phyloP scores from a whole-genome alignment of 2,329 filamentous ascomycete genomes.

The Colletotrichum limetticola region DNA sequence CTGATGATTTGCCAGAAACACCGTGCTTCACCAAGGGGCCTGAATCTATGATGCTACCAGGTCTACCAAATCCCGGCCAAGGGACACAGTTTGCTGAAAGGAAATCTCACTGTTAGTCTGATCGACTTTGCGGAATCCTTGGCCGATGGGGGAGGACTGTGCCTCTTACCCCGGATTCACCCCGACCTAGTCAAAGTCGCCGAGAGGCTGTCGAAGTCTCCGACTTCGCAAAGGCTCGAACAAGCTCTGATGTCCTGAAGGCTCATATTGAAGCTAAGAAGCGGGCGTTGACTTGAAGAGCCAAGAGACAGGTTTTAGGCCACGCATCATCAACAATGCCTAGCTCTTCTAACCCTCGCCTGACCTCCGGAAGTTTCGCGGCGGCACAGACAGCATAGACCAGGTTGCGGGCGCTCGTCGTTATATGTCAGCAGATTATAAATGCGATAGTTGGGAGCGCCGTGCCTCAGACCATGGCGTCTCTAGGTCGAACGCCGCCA shows the following conservation, averaged over 20 bases:
- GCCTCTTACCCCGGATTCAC: constrained; percentile 22
- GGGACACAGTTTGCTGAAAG: not conserved
- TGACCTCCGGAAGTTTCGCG: not conserved
- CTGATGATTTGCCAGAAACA: not conserved
- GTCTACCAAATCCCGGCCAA: not conserved
- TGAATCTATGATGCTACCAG: not conserved
- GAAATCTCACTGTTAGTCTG: not conserved
- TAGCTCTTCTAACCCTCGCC: not conserved
- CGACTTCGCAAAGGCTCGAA: not conserved
- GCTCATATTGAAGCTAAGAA: not conserved
- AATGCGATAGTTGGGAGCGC: constrained; percentile 5
- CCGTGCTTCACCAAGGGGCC: not conserved
- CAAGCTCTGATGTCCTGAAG: not conserved
- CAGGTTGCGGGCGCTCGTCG: constrained; percentile 11
- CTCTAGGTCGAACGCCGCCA: not conserved
- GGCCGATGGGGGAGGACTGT: constrained; percentile 10
- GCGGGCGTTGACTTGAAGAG: not conserved
- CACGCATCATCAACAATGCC: not conserved
- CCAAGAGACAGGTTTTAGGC: not conserved
- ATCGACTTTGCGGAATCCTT: not conserved
- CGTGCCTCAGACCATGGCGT: not conserved
- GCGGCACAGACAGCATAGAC: not conserved
- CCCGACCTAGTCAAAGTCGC: constrained; percentile 2
- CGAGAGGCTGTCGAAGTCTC: constrained; percentile 14
- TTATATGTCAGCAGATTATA: constrained; percentile 21